These are phyloP conservation scores for Mycena vulgaris DNA, from an alignment of 768 basidiomycete species.

Conservation along the genomic window DNA sequence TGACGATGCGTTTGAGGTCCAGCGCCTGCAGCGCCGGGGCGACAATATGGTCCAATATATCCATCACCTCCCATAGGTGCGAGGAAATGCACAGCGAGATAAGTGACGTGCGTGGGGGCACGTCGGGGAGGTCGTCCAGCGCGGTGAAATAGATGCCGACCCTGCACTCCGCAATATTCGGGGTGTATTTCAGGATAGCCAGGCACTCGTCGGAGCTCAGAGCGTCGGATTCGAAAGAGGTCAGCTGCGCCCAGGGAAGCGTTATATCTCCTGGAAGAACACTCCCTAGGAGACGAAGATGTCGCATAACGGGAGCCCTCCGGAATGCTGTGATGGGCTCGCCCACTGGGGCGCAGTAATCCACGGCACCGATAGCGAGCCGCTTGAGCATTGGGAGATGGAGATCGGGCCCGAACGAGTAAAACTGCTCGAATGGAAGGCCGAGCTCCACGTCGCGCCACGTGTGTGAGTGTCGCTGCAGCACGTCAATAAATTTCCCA, in stretches of 20 bases:
- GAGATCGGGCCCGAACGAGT: background rate
- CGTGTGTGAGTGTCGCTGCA: constrained; percentile 11
- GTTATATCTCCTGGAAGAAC: background rate
- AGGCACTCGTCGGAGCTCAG: background rate
- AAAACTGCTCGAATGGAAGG: background rate
- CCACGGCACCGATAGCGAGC: background rate
- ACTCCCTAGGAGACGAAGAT: background rate
- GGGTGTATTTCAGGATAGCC: background rate
- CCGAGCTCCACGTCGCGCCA: constrained; percentile 6
- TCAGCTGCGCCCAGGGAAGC: constrained; percentile 7
- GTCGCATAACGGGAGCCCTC: background rate
- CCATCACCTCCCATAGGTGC: background rate
- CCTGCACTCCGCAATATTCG: constrained; percentile 3
- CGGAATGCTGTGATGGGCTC: background rate
- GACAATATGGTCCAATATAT: background rate
- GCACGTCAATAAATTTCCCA: background rate
- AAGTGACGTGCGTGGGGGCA: background rate
- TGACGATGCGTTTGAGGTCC: background rate
- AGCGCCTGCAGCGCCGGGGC: background rate
- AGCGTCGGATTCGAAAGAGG: background rate
- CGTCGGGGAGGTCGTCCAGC: background rate
- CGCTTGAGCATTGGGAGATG: constrained; percentile 8
- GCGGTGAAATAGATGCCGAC: background rate
- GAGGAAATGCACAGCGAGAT: background rate
- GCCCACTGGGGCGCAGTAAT: background rate